Evolutionary conservation across 2,329 filamentous ascomycete genomes (phyloP).

Genomic region (Diaporthe velutina): DNA sequence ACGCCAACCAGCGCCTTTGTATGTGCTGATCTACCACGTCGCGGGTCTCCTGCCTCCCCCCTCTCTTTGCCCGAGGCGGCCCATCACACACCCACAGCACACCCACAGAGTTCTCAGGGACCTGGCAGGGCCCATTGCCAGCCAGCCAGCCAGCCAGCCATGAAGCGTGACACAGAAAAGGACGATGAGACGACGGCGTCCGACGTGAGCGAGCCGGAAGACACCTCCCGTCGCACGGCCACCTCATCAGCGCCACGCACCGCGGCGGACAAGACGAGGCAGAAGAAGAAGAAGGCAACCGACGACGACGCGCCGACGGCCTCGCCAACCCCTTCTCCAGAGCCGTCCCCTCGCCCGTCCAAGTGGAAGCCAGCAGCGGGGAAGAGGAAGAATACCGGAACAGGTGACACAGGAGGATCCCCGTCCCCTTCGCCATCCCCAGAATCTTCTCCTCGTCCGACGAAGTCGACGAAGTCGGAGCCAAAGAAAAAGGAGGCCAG

Average conservation of each 20-base stretch:
- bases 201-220: conserved; percentile 32
- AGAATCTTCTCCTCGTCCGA: not conserved
- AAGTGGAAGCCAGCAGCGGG: too few species aligned
- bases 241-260: conserved; percentile 17
- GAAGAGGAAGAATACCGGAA: too few species aligned
- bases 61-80: not conserved
- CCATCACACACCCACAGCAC: not conserved
- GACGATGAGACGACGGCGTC: conserved; percentile 29
- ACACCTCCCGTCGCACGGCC: conserved; percentile 33
- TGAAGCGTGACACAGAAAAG: conserved; percentile 24
- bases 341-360: not conserved
- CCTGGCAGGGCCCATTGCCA: too few species aligned
- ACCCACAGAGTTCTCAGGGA: too few species aligned
- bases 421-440: not conserved
- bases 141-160: conserved; percentile 5
- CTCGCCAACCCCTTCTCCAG: conserved; percentile 25
- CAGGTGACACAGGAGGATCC: not conserved
- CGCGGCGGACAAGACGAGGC: not conserved
- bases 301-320: not conserved
- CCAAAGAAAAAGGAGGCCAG: not conserved
- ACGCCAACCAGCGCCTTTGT: not conserved
- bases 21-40: conserved; percentile 11
- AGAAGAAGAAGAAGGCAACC: not conserved
- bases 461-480: not conserved
- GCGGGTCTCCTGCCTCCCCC: not conserved